Evolutionary conservation across 2,329 filamentous ascomycete species (phyloP).

Genomic region (Fusarium annulatum): DNA sequence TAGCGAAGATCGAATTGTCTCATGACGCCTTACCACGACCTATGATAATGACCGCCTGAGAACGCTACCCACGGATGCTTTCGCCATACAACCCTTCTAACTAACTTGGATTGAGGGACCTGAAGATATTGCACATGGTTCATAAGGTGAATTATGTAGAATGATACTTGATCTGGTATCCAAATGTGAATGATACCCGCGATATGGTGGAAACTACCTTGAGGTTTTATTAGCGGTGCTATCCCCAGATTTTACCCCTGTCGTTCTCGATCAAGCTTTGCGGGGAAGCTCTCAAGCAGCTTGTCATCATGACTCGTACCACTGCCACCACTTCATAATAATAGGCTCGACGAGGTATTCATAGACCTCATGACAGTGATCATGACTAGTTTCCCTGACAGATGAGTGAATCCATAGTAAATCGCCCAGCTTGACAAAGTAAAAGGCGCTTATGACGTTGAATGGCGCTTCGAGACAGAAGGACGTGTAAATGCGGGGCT

Average conservation of each 20-base stretch:
- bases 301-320: not conserved
- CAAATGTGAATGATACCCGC: not conserved
- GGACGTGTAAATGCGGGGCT: not conserved
- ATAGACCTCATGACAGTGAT: not conserved
- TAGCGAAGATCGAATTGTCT: not conserved
- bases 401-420: not conserved
- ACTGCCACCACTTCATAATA: not conserved
- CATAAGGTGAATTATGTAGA: not conserved
- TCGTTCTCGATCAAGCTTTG: slow-evolving; percentile 17
- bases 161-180: not conserved
- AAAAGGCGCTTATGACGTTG: not conserved
- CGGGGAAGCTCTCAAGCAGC: slow-evolving; percentile 9
- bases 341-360: not conserved
- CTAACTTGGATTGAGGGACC: not conserved
- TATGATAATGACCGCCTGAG: not conserved
- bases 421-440: not conserved
- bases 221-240: not conserved
- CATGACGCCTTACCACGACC: not conserved
- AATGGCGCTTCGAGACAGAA: not conserved
- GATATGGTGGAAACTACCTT: not conserved
- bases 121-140: not conserved
- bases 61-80: not conserved
- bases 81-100: not conserved
- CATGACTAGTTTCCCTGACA: not conserved
- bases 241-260: slow-evolving; percentile 23